phyloP scores from a whole-genome alignment of 1,139 yeast species.

The Kazachstania sp. region DNA sequence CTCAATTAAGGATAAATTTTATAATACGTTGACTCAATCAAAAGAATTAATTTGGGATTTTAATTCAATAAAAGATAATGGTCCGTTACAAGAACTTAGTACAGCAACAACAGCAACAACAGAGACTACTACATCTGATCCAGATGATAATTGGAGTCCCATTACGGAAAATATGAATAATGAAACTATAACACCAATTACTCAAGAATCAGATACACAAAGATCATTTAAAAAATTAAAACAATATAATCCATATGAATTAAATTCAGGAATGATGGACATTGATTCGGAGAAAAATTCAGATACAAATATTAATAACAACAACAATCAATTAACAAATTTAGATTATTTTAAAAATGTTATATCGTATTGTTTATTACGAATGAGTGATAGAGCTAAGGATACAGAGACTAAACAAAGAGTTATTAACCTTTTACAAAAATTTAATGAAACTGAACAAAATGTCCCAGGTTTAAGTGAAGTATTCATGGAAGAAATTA shows the following conservation, averaged over 20 bases:
- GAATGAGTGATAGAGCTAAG: conserved; percentile 44
- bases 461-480: conserved; percentile 56
- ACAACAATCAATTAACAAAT: conserved; percentile 9
- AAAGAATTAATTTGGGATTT: not conserved
- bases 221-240: conserved; percentile 14
- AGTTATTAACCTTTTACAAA: conserved; percentile 37
- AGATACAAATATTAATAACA: not conserved
- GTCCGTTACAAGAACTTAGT: not conserved
- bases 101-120: not conserved
- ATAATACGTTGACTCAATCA: conserved; percentile 14
- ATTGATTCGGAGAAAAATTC: conserved; percentile 11
- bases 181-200: conserved; percentile 21
- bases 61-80: not conserved
- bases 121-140: not conserved
- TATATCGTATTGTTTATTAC: conserved; percentile 34
- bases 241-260: conserved; percentile 9
- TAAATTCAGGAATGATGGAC: conserved; percentile 21
- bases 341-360: conserved; percentile 34
- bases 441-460: conserved; percentile 39
- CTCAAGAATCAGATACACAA: conserved; percentile 15
- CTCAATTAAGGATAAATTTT: conserved; percentile 26
- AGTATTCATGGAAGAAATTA: conserved; percentile 55
- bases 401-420: conserved; percentile 38
- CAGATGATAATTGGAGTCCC: conserved; percentile 8
- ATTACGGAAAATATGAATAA: conserved; percentile 8